Base-by-base conservation (phyloP, 805 yeast species). In the Yarrowia alimentaria region DNA sequence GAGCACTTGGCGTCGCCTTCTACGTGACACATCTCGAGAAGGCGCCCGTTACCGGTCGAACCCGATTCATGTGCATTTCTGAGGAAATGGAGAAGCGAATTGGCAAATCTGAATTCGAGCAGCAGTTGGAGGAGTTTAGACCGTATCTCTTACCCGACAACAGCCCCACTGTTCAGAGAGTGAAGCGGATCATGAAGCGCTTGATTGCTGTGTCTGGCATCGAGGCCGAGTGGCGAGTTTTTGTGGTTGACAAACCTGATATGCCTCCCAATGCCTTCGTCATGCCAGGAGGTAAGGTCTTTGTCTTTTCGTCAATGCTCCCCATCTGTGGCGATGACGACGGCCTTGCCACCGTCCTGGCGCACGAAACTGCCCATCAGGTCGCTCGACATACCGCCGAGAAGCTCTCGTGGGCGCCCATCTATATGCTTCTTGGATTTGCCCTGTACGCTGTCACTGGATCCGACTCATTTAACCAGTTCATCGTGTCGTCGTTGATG, bases 241-340 rank as follows among this genome's bases (percentile, higher is more conserved):
- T 87, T 62, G 85, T 93, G 17, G 82, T 87, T 16, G 77, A 83
- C 55, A 83, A 79, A 53, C 79, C 83, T 1, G 67, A 67, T 25
- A 74, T 74, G n/a, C 90, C 95, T 12, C 98, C 99, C 3, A 93
- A 93, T 68, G 99, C 99, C 1, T 91, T 93, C 68, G 96, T 93
- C 14, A 71, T 93, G 26, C 98, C 98, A 16, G 91, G 93, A 55
- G 99, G 99, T 6, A 90, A 90, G 65, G 95, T 93, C 33, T 93
- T 93, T 67, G 89, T 93, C 14, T 87, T 85, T 61, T 74, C 83
- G 37, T 78, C 85, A 8, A 86, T 93, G 31, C 63, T 93, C 38
- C 84, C 85, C 1, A 78, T 93, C 22, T 83, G 95, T 64, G 68
- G 70, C 19, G 81, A 85, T 61, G 94, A 88, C 48, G 94, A 88